These are phyloP conservation scores for Malassezia sp. DNA, from an alignment of 1,284 basidiomycete species.

Conservation along the genomic window DNA sequence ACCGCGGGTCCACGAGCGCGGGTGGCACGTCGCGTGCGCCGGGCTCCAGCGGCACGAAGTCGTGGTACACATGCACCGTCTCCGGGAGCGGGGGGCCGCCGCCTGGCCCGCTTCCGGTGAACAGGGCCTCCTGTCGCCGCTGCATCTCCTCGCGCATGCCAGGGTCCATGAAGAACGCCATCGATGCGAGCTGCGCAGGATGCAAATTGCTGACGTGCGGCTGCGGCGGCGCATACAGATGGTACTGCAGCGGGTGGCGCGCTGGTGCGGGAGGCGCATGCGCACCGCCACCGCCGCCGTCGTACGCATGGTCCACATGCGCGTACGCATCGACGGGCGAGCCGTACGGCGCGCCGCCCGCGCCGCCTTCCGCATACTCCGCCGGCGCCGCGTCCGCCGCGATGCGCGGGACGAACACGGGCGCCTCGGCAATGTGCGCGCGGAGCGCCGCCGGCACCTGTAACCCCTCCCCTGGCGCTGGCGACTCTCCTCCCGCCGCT, in stretches of 20 bases:
- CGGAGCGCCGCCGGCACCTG: constrained; percentile 6
- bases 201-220: constrained; percentile 52
- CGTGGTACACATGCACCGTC: constrained; percentile 82
- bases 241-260: constrained; percentile 62
- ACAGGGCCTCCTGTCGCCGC: constrained; percentile 64
- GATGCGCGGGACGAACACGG: constrained; percentile 16
- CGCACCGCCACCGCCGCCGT: not conserved
- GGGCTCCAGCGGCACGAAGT: constrained; percentile 64
- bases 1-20: constrained; percentile 28
- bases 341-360: not conserved
- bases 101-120: constrained; percentile 47
- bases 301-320: not conserved
- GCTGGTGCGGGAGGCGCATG: constrained; percentile 2
- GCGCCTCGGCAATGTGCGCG: constrained; percentile 12
- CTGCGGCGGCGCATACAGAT: constrained; percentile 65
- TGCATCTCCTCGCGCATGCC: constrained; percentile 68
- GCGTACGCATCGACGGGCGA: constrained; percentile 4
- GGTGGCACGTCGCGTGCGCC: constrained; percentile 21
- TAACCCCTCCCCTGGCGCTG: too few species aligned
- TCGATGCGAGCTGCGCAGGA: constrained; percentile 49
- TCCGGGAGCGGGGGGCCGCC: constrained; percentile 60
- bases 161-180: constrained; percentile 59
- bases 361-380: not conserved
- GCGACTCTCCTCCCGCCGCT: too few species aligned
- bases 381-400: not conserved